A percentile compares a stretch with the other conserved stretches of the same genome.
Conservation (phyloP, 1,139 yeast genomes). For the Kodamaea suecica region DNA sequence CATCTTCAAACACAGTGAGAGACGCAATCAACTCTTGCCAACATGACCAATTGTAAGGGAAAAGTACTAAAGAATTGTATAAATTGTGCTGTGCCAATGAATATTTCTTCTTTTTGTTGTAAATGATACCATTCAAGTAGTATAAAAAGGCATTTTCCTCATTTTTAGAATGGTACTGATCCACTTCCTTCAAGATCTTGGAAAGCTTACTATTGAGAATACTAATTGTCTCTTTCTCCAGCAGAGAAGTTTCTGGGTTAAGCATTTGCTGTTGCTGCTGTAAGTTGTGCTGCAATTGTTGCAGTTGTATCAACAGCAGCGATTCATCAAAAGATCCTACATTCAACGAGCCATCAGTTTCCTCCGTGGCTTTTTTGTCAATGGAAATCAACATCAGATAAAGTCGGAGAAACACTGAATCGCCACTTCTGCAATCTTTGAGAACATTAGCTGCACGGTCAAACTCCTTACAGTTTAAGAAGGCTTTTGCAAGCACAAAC, state of each 20-base stretch:
- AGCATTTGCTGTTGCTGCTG: constrained; percentile 3
- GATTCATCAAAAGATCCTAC: constrained; percentile 21
- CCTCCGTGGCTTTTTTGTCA: constrained; percentile 72
- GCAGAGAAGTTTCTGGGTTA: constrained; percentile 5
- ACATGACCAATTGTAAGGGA: constrained; percentile 91
- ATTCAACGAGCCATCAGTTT: constrained; percentile 55
- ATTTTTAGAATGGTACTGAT: constrained; percentile 25
- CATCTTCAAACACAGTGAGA: constrained; percentile 62
- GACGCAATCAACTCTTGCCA: constrained; percentile 82
- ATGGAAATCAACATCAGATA: constrained; percentile 71
- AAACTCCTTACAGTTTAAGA: constrained; percentile 82
- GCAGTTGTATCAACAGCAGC: constrained; percentile 1
- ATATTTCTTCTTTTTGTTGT: constrained; percentile 59
- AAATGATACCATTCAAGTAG: constrained; percentile 66
- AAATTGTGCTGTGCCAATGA: constrained; percentile 58
- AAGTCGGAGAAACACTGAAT: constrained; percentile 60
- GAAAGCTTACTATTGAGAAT: constrained; percentile 30
- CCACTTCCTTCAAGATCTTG: constrained; percentile 44
- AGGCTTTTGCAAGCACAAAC: constrained; percentile 62
- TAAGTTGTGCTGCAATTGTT: constrained; percentile 1
- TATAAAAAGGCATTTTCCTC: constrained; percentile 57
- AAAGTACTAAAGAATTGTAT: constrained; percentile 54
- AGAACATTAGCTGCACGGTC: constrained; percentile 70
- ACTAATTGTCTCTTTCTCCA: constrained; percentile 16
- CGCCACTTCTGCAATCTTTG: constrained; percentile 49